phyloP scores from a whole-genome alignment of 129 eudicot genomes.

The carrot (Daucus carota) region DH1_v3.0 NC_030381.2:7345501-7346000 shows the following conservation, averaged over 20 bases:
- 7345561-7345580: slow-evolving; percentile 83
- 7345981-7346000: not conserved
- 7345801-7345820: not conserved
- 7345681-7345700: slow-evolving; percentile 71
- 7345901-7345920: not conserved
- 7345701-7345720: slow-evolving; percentile 86
- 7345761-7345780: slow-evolving; percentile 36
- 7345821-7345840: not conserved
- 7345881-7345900: not conserved
- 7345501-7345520: slow-evolving; percentile 68
- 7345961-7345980: not conserved
- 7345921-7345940: not conserved
- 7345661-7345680: slow-evolving; percentile 72
- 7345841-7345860: not conserved
- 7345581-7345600: slow-evolving; percentile 86
- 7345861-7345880: not conserved
- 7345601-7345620: slow-evolving; percentile 89
- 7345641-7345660: slow-evolving; percentile 67
- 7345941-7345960: not conserved
- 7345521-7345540: slow-evolving; percentile 71
- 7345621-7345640: slow-evolving; percentile 71
- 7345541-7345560: slow-evolving; percentile 95
- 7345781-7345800: not conserved
- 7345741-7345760: slow-evolving; percentile 79
- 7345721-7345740: slow-evolving; percentile 86